Conservation (phyloP, 768 basidiomycete species). For the Suillus ampliporus region DNA sequence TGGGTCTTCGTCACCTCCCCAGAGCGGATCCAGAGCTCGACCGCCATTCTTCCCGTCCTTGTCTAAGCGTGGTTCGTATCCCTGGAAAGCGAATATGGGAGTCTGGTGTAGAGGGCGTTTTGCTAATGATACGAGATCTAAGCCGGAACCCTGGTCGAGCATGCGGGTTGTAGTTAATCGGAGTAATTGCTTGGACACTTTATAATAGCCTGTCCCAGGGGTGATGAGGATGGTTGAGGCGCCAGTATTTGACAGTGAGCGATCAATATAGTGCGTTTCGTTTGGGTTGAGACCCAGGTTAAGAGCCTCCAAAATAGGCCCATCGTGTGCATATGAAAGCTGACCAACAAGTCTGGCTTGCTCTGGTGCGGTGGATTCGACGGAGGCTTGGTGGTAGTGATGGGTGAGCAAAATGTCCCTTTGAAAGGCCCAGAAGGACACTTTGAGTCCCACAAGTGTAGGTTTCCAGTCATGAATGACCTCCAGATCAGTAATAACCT, state of each 20-base stretch:
- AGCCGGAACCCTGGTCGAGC: constrained; percentile 90
- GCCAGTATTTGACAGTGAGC: constrained; percentile 90
- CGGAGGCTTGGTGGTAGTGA: constrained; percentile 77
- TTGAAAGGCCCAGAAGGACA: constrained; percentile 90
- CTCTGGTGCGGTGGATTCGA: constrained; percentile 49
- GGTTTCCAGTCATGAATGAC: constrained; percentile 87
- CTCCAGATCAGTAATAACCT: constrained; percentile 93
- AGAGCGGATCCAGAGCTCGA: constrained; percentile 70
- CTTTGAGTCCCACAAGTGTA: constrained; percentile 84
- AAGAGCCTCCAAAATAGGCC: constrained; percentile 92
- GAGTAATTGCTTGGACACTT: constrained; percentile 88
- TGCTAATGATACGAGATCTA: constrained; percentile 87
- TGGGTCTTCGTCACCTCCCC: constrained; percentile 68
- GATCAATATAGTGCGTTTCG: constrained; percentile 94
- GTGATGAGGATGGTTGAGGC: constrained; percentile 84
- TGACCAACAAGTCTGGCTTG: constrained; percentile 76
- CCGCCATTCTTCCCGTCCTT: constrained; percentile 50
- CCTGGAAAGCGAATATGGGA: constrained; percentile 90
- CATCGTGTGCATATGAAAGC: constrained; percentile 89
- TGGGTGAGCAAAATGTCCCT: constrained; percentile 90
- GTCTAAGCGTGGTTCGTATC: constrained; percentile 63
- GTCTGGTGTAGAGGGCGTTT: constrained; percentile 94
- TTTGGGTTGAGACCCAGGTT: constrained; percentile 92
- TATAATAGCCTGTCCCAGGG: constrained; percentile 93
- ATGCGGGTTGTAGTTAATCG: constrained; percentile 92